Base-by-base conservation (phyloP, 495 filamentous ascomycete species). In the Aspergillus leporis region DNA sequence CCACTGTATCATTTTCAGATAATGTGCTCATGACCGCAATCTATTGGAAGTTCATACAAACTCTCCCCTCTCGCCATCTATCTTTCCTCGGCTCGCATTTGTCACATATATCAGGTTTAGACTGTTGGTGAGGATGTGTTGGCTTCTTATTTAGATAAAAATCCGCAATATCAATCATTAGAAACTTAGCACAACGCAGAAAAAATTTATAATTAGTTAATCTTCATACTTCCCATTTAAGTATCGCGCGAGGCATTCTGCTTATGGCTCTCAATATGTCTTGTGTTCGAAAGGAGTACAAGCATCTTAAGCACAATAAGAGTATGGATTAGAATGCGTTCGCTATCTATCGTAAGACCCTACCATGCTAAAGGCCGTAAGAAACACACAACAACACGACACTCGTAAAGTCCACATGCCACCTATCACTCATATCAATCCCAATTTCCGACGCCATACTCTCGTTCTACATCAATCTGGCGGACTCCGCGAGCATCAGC, bases 401-500 rank as follows among this genome's bases (percentile, higher is more conserved):
- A 16, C 16, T 41, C 14, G 38, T 41, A 12, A 9, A 36, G 32
- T 8, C 32, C 32, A 36, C 4, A 36, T 36, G 8, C 1, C 34
- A 30, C 18, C n/a, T n/a, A n/a, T n/a, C n/a, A n/a, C n/a, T n/a
- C 23, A 7, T 1, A 38, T 73, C 61, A 79, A 63, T 82, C 78
- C 14, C 61, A 58, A 49, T 74, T 69, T 13, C 62, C 61, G 25
- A 79, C 69, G 7, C 76, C 75, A 65, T 72, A 81, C 59, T 88
- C 89, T 58, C 80, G 75, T 71, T 90, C 86, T 36, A 92, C 73
- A 14, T 88, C 84, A 28, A 76, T 67, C 55, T 87, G 75, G 38
- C 82, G 74, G 40, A 90, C 79, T 3, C 88, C 88, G 19, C 83
- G 70, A 47, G 81, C 79, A 40, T 93, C 90, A 3, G 90, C 90